Percentiles rank a stretch among this genome's conserved stretches.
phyloP scores from a whole-genome alignment of 768 basidiomycete genomes.

The Mycena rosella region DNA sequence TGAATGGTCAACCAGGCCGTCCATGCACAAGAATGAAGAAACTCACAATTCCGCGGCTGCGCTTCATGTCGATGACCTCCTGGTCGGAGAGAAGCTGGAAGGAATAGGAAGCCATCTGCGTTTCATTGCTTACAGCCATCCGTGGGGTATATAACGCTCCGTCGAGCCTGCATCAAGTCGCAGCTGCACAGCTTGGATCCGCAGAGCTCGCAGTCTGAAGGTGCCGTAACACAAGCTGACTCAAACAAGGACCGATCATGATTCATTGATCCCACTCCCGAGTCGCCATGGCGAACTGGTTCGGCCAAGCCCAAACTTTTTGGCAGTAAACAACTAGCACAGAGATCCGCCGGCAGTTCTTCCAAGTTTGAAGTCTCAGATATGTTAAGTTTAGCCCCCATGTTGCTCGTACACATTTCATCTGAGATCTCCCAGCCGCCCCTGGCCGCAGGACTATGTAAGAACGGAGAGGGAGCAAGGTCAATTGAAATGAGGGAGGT shows the following conservation, averaged over 20 bases:
- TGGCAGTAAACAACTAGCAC: too few species aligned
- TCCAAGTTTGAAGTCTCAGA: neutral
- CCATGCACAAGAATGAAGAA: neutral
- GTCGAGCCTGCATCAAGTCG: neutral
- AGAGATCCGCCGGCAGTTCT: too few species aligned
- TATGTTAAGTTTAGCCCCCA: neutral
- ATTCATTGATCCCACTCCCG: neutral
- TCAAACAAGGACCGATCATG: neutral
- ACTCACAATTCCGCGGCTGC: constrained; percentile 6
- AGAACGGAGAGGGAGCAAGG: neutral
- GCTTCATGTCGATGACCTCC: constrained; percentile 18
- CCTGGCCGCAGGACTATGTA: neutral
- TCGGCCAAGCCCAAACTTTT: too few species aligned
- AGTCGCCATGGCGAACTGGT: too few species aligned
- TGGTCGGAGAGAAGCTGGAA: constrained; percentile 16
- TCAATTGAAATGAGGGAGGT: neutral
- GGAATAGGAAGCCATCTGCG: constrained; percentile 10
- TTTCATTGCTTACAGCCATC: neutral
- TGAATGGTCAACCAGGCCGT: neutral
- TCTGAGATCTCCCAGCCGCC: neutral
- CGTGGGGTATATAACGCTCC: neutral
- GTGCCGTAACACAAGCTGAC: neutral
- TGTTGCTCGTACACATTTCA: neutral
- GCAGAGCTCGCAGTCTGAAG: neutral
- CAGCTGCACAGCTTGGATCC: neutral